A percentile compares a stretch with the other conserved stretches of the same genome.
These are phyloP conservation scores for Pichia sp. DNA, from an alignment of 1,139 yeast species.

Conservation along the genomic window DNA sequence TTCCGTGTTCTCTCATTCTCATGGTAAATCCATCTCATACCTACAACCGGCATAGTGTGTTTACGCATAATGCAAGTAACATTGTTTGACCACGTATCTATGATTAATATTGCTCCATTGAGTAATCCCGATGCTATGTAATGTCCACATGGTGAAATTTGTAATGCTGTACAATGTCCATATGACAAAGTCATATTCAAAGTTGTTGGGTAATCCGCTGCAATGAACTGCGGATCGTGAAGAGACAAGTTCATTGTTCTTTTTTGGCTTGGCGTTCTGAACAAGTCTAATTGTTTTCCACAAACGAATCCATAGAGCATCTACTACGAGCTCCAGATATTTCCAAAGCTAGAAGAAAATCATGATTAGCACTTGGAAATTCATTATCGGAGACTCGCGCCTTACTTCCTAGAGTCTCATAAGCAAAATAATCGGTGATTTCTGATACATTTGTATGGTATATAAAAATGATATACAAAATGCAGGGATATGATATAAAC, in stretches of 20 bases:
- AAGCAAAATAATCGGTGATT: neutral
- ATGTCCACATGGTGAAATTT: conserved; percentile 74
- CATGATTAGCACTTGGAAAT: neutral
- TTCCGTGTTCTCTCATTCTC: conserved; percentile 35
- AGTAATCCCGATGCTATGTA: conserved; percentile 82
- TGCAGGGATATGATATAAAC: neutral
- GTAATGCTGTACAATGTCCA: conserved; percentile 73
- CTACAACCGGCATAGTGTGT: conserved; percentile 73
- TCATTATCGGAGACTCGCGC: neutral
- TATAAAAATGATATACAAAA: neutral
- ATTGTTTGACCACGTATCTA: conserved; percentile 68
- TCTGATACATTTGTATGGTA: neutral
- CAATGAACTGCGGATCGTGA: conserved; percentile 86
- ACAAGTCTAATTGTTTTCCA: neutral
- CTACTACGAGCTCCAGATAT: too few species aligned
- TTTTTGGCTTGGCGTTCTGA: neutral
- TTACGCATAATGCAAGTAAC: conserved; percentile 51
- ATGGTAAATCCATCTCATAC: conserved; percentile 70
- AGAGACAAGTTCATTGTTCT: conserved; percentile 69
- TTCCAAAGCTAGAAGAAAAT: too few species aligned
- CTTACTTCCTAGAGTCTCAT: neutral
- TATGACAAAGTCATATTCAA: conserved; percentile 60
- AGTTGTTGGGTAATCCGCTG: conserved; percentile 89
- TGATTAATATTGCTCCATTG: conserved; percentile 74
- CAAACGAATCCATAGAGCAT: neutral